Base-by-base conservation (phyloP, 1,284 basidiomycete species). In the Ganoderma lucidum region DNA sequence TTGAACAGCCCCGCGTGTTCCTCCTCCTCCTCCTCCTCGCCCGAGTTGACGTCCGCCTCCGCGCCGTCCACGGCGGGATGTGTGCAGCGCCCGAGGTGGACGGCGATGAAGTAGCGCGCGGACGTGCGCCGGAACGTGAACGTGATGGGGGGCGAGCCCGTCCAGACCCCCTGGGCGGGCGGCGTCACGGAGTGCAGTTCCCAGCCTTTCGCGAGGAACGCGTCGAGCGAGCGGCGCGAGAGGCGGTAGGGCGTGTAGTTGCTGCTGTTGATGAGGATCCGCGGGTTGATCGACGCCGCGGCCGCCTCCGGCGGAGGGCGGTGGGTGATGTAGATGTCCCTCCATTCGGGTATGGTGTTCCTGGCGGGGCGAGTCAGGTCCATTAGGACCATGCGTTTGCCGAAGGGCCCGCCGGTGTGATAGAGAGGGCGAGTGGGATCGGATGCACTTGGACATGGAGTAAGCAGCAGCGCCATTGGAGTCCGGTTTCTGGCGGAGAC, bases 281-380 rank as follows among this genome's bases (percentile, higher is more conserved):
- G 41, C 30, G 32, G 32, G 23, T 56, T 10, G 23, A 62, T 23
- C 41, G 42, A 30, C 28, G 28, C 41, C 39, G 39, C 28, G 39
- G n/a, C n/a, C n/a, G 41, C 41, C 8, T 42, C 41, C 12, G 41
- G 28, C 9, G 60, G 60, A 17, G 60, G 60, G 28, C 60, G 60
- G 41, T 44, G 60, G 60, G 60, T 45, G 41, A 62, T 62, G 60
- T 44, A 62, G 10, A 62, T 37, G 41, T 62, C 60, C 60, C 41
- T 30, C 60, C 60, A 62, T 14, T 45, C 6, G 23, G 42, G 60
- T 1, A 59, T 35, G 9, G 32, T 5, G 37, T 59, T 23, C 19
- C 6, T 12, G 3, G 14, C 10, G 32, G 9, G 9, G 9, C n/a
- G 10, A 3, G 37, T 23, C 35, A 59, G 37, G 37, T 39, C 35